phyloP scores from a whole-genome alignment of 2,329 filamentous ascomycete species.

The Mycosphaerella sp. region DNA sequence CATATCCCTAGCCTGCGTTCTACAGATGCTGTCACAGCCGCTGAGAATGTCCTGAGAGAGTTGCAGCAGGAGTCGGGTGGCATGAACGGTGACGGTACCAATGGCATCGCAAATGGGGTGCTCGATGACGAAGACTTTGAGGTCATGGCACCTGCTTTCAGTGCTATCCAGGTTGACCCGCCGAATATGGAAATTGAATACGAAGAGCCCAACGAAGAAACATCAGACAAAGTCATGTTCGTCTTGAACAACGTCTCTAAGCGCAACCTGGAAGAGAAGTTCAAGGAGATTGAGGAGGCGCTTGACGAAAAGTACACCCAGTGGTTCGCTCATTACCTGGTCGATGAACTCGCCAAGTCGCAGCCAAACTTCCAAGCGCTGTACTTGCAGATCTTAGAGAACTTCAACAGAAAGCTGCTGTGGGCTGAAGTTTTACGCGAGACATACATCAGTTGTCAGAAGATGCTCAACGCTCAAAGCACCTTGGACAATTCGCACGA shows the following conservation, averaged over 20 bases:
- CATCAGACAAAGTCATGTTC: slow-evolving; percentile 91
- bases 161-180: slow-evolving; percentile 69
- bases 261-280: slow-evolving; percentile 76
- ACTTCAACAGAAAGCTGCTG: slow-evolving; percentile 70
- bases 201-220: slow-evolving; percentile 75
- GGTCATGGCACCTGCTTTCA: slow-evolving; percentile 63
- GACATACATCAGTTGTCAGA: slow-evolving; percentile 79
- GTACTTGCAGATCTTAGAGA: slow-evolving; percentile 80
- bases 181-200: slow-evolving; percentile 58
- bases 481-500: slow-evolving; percentile 81
- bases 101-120: slow-evolving; percentile 65
- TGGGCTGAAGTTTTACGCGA: slow-evolving; percentile 89
- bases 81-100: slow-evolving; percentile 28
- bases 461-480: slow-evolving; percentile 82
- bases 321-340: slow-evolving; percentile 93
- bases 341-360: slow-evolving; percentile 93
- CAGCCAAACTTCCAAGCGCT: slow-evolving; percentile 94
- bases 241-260: slow-evolving; percentile 95
- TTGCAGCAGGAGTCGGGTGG: slow-evolving; percentile 25
- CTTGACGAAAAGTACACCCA: slow-evolving; percentile 78
- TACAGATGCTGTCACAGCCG: slow-evolving; percentile 52
- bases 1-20: slow-evolving; percentile 75
- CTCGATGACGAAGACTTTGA: slow-evolving; percentile 59
- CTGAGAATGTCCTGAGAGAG: slow-evolving; percentile 29
- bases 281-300: slow-evolving; percentile 70